Base-by-base conservation (phyloP, 345 rosid species). In the Lumnitzera racemosa region DNA sequence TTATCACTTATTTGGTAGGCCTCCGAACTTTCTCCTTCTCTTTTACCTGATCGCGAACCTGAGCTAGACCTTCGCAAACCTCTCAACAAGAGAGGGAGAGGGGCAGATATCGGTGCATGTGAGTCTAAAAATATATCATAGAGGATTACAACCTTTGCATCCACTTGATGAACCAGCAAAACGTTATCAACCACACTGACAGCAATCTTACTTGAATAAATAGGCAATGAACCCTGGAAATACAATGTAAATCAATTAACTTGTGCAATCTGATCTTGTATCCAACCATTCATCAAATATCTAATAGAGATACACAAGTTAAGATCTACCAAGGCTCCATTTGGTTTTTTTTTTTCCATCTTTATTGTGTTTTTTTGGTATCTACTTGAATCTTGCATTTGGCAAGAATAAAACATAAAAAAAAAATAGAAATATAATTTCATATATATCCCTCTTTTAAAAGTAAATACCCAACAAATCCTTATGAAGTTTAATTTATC, bases 31-130 rank as follows among this genome's bases (percentile, higher is more conserved):
- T 79, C 88, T 66, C 67, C 64, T 57, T 78, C 91, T 70, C 71
- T 83, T 57, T 55, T 63, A 68, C 69, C 58, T 61, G 82, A 77
- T 68, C 74, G 86, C 25, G 78, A 73, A 12, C 74, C 78, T 67
- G 69, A 61, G 68, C 67, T 57, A 62, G 90, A 78, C 76, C 87
- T 76, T 54, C 78, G 83, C 47, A 79, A 68, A 68, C 94, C 88
- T 78, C 96, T 82, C 79, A 86, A 76, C 63, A 83, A 71, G 61
- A 90, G 75, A 60, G 99, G 98, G 68, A 95, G 98, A 15, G 99
- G 99, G 55, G 99, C 99, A 75, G 98, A 88, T 71, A 95, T 76
- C 25, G 99, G 98, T 69, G 95, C 96, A 73, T 84, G 91, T 76
- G 98, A 88, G 76, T 90, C 96, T 55, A 82, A 66, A 78, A 76